Base-by-base conservation (phyloP, 768 basidiomycete genomes). In the Suillus subluteus region DNA sequence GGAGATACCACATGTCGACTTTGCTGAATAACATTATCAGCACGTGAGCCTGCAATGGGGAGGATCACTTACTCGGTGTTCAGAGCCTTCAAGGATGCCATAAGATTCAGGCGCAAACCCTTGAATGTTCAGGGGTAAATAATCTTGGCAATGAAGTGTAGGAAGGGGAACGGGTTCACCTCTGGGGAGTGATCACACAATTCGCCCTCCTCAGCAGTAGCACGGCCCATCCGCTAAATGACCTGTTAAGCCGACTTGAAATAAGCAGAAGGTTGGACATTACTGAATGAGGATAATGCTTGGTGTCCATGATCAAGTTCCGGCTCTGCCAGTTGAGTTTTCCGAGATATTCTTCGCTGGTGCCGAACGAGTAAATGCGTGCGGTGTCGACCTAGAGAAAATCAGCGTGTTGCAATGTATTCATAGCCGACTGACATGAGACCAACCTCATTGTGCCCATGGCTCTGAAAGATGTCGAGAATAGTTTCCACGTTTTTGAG, bases 291-390 rank as follows among this genome's bases (percentile, higher is more conserved):
- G 88, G 87, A 66, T 82, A 83, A 21, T 87, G 81, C 73, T 91
- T 91, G 0, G 87, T 90, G 52, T 88, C 87, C 52, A 90, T 76
- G 65, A 81, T 81, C 32, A 89, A 71, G 0, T 86, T 86, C 43
- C 85, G 81, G 54, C 76, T 74, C 66, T 84, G 77, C 79, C 84
- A 84, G 66, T 82, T 77, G 63, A 84, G 78, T 75, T 84, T 77
- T 7, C 85, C 87, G n/a, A 89, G 80, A 68, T 73, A 74, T 63
- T 80, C 71, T 68, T 80, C 79, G 54, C 69, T 73, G 6, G 80
- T 79, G 3, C 78, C 77, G 1, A 70, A 71, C 8, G 63, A 58
- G 65, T 78, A 79, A n/a, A 62, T 37, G 18, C 73, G 68, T 3
- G 72, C 71, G 46, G 75, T 73, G 64, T 79, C 78, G 50, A 79